Base-by-base conservation (phyloP, 139 green algal genomes). In the Choricystis sp. region DNA sequence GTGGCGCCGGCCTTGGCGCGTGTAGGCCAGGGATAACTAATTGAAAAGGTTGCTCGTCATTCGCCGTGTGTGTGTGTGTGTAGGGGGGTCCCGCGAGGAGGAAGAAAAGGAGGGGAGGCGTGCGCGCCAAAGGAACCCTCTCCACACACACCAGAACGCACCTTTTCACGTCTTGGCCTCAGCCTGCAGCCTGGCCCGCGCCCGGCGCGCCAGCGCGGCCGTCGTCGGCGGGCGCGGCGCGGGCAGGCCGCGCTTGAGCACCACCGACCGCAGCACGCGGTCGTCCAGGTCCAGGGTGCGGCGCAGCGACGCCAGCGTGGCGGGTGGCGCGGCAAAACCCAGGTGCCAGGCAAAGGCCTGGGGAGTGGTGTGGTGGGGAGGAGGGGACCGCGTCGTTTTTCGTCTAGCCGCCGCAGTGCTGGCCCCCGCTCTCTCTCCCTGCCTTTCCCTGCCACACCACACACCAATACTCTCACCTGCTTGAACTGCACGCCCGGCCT, bases 21-120 rank as follows among this genome's bases (percentile, higher is more conserved):
- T n/a, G 59, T 88, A 72, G 68, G 81, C 81, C 81, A 89, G 81
- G 81, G 83, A 89, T 89, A 89, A 89, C 81, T 83, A 31, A 27
- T 66, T 31, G 70, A 71, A 61, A 71, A 66, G 60, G 3, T 57
- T 61, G 28, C 49, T 69, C 66, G 61, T 74, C 61, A 63, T 66
- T 21, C 67, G 66, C 61, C 59, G n/a, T 59, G 31, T 57, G 20
- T 24, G 40, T 29, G 2, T 3, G 27, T 20, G 14, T 59, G 26
- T 21, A 31, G 24, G 26, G 29, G 40, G 26, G 63, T 48, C 31
- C n/a, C n/a, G 64, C 61, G 23, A 26, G 63, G 49, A 65, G 52
- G 4, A 3, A 19, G 31, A 0, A 29, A 4, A 0, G 29, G n/a
- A 62, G 52, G n/a, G 48, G 40, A 28, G 1, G 22, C 28, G 14